These are phyloP conservation scores for Lindgomyces ingoldianus DNA, from an alignment of 495 filamentous ascomycete species.

Conservation along the genomic window DNA sequence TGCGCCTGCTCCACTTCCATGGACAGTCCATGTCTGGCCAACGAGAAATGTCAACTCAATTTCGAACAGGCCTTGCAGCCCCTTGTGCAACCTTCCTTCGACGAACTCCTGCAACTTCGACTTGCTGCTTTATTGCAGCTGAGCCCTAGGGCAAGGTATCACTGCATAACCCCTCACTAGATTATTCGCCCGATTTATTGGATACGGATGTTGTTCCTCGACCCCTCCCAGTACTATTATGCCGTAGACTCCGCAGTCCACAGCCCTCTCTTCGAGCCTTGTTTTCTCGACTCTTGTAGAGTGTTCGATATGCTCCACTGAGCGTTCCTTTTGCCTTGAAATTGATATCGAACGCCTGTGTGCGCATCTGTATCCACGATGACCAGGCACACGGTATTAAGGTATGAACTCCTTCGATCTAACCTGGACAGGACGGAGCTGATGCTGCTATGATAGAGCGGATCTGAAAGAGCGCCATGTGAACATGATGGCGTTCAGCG, in stretches of 20 bases:
- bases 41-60: background rate
- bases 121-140: constrained; percentile 13
- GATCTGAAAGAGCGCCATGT: constrained; percentile 38
- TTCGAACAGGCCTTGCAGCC: constrained; percentile 4
- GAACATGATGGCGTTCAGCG: constrained; percentile 50
- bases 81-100: constrained; percentile 19
- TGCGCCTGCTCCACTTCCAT: constrained; percentile 2
- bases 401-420: constrained; percentile 9
- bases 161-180: constrained; percentile 24
- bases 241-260: constrained; percentile 17
- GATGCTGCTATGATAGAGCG: constrained; percentile 10
- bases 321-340: background rate
- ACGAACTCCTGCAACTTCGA: constrained; percentile 12
- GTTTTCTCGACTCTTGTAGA: constrained; percentile 13
- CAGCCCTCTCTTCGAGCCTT: constrained; percentile 17
- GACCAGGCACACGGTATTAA: constrained; percentile 31
- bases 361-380: constrained; percentile 15
- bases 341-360: constrained; percentile 2
- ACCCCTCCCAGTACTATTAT: constrained; percentile 18
- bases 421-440: background rate
- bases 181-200: constrained; percentile 18
- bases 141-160: background rate
- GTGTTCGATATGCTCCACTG: constrained; percentile 3
- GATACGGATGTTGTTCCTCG: constrained; percentile 22
- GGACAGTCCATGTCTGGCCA: constrained; percentile 17